Evolutionary conservation across 192 early-diverging fungal species (phyloP).

Genomic region (Pilaira anomala): DNA sequence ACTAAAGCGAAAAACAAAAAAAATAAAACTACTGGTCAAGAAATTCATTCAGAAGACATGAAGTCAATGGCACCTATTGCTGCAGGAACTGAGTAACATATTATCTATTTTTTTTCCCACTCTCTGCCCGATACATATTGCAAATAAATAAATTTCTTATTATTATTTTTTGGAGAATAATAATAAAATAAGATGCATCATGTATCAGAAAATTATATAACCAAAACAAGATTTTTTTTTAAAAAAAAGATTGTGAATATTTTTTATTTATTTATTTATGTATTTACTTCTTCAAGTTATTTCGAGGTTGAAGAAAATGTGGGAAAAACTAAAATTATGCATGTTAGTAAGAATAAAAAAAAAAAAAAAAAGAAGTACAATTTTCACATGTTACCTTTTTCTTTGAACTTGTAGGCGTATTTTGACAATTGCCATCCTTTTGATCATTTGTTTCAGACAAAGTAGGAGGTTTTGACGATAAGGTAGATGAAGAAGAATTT

Average conservation of each 20-base stretch:
- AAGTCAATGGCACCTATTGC: not conserved
- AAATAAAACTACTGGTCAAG: not conserved
- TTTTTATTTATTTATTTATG: too few species aligned
- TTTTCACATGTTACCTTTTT: conserved; percentile 3
- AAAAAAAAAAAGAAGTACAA: not conserved
- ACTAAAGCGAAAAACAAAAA: not conserved
- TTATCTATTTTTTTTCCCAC: too few species aligned
- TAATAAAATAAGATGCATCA: too few species aligned
- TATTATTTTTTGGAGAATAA: too few species aligned
- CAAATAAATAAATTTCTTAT: too few species aligned
- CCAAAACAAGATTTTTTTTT: too few species aligned
- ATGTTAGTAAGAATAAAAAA: not conserved
- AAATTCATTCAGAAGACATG: not conserved
- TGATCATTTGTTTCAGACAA: not conserved
- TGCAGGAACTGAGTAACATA: not conserved
- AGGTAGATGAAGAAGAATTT: not conserved
- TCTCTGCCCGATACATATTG: too few species aligned
- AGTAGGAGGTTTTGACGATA: conserved; percentile 1
- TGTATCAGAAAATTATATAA: too few species aligned
- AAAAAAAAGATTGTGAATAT: too few species aligned
- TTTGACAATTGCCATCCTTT: too few species aligned
- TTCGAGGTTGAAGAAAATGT: conserved; percentile 7
- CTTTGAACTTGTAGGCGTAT: not conserved
- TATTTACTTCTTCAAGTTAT: not conserved
- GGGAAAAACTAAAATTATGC: not conserved